These are phyloP conservation scores for Claviceps pusilla DNA, from an alignment of 2,329 filamentous ascomycete species.

Conservation along the genomic window DNA sequence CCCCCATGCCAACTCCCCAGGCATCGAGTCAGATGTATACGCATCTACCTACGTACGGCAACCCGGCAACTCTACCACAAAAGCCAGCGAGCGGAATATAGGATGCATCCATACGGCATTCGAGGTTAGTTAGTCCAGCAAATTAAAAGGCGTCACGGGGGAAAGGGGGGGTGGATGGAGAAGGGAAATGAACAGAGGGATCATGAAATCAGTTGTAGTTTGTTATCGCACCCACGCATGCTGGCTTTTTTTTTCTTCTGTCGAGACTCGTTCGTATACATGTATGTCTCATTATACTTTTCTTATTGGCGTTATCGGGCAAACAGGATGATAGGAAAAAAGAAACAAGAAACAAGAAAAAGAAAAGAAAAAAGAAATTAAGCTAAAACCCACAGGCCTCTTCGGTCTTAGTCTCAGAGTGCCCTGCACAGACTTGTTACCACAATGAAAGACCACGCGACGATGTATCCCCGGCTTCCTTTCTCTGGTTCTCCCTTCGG, in stretches of 20 bases:
- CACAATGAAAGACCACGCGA: no score
- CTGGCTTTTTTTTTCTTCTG: neutral
- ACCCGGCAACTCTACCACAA: constrained; percentile 44
- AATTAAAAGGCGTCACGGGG: constrained; percentile 18
- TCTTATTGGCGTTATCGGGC: constrained; percentile 23
- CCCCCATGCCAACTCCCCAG: constrained; percentile 26
- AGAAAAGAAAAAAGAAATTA: no score
- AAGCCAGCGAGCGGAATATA: constrained; percentile 39
- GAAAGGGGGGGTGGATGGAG: neutral
- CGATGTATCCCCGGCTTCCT: no score
- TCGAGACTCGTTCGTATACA: neutral
- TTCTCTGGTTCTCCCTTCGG: no score
- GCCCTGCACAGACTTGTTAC: no score
- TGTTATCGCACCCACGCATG: neutral
- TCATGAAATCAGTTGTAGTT: constrained; percentile 15
- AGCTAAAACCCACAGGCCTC: neutral
- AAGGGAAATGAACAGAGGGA: neutral
- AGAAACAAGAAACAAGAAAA: neutral
- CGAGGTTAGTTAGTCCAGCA: constrained; percentile 8
- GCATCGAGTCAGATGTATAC: constrained; percentile 32
- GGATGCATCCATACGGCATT: constrained; percentile 18
- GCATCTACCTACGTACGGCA: constrained; percentile 42
- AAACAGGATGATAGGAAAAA: constrained; percentile 16
- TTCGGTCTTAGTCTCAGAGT: no score
- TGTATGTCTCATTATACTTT: neutral